Evolutionary conservation across 2,329 filamentous ascomycete species (phyloP), one percentile per base, ranked within the genome.

Genomic region (Pseudofabraea citricarpa): DNA sequence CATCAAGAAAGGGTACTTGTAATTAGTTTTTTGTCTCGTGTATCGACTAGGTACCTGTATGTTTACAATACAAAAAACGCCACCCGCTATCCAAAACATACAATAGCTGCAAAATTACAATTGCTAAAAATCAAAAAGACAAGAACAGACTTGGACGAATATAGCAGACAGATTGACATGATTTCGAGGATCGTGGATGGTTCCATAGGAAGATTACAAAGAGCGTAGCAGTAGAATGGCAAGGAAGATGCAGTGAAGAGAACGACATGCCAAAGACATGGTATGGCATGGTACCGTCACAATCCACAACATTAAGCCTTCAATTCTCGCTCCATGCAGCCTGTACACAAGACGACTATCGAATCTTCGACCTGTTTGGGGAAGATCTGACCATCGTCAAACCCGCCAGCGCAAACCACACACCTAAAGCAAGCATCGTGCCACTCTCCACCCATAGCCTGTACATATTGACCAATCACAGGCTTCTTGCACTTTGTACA

Each of bases 391-490:
- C 81, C 79, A 53, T 84, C 80, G 26, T 77, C 73, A 53, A 85
- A 84, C 0, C 75, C 73, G 26, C 74, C 75, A 9, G 70, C 64
- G 55, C 81, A 85, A 13, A 70, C 69, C 13, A 72, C 75, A 62
- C 93, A 98, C 44, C 83, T 81, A 68, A 98, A 98, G 65, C 93
- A 98, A 47, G 81, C 74, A 43, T 88, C 83, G 66, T 98, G 93
- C 90, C 93, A 98, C 69, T 97, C 91, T 10, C 81, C 82, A 5
- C 89, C 91, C 33, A 98, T 72, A 0, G 93, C 93, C 60, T 85
- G 84, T 16, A 98, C 82, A 46, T 96, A 94, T 60, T 91, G 81
- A 39, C 95, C 91, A 40, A 93, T 82, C 42, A 97, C 90, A 7
- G 90, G 86, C 57, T 77, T 81, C 56, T 80, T 81, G 68, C 93